Conservation (phyloP, 306 rosid genomes). For the Glycyrrhiza uralensis region DNA sequence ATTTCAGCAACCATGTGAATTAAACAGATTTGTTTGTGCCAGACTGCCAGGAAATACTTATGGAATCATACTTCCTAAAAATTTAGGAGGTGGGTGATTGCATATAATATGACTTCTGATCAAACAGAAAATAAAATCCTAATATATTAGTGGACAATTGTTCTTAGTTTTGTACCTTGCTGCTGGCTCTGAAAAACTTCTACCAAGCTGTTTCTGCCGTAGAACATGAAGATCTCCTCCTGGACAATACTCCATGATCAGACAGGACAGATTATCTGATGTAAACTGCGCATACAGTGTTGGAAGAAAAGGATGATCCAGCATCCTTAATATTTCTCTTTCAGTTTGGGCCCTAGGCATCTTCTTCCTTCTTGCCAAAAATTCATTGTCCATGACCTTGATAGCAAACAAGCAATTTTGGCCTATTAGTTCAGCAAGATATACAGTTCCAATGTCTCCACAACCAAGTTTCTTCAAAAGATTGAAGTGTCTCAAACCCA, state of each 20-base stretch:
- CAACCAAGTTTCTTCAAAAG: constrained; percentile 98
- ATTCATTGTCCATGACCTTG: constrained; percentile 98
- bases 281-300: constrained; percentile 88
- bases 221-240: constrained; percentile 99
- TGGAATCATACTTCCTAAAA: not conserved
- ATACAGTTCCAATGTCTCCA: constrained; percentile 98
- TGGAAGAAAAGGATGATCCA: constrained; percentile 99
- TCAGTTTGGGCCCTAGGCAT: constrained; percentile 98
- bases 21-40: not conserved
- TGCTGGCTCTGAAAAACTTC: constrained; percentile 83
- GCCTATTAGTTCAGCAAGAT: constrained; percentile 85
- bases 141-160: not conserved
- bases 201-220: constrained; percentile 84
- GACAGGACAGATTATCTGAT: constrained; percentile 88
- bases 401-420: constrained; percentile 84
- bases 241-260: constrained; percentile 96
- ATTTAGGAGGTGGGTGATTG: not conserved
- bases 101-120: not conserved
- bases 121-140: constrained; percentile 13
- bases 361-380: constrained; percentile 93
- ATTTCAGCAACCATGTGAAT: not conserved
- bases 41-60: not conserved
- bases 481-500: constrained; percentile 82
- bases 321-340: constrained; percentile 92
- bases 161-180: constrained; percentile 63